phyloP scores from a whole-genome alignment of 1,284 basidiomycete species.

The Cutaneotrichosporon mucoides region DNA sequence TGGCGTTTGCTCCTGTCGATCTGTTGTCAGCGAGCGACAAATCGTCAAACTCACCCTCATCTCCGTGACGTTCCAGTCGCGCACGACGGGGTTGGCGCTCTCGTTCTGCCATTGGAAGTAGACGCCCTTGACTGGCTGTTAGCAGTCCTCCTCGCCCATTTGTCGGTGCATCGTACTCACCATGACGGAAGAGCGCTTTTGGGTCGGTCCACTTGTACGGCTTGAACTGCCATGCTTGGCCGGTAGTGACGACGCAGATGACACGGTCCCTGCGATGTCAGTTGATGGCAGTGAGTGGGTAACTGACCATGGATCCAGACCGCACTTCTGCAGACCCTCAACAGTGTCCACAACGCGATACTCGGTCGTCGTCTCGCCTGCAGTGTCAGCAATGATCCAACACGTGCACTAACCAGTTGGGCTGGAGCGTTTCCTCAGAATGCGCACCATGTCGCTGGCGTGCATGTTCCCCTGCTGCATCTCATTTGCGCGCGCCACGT shows the following conservation, averaged over 20 bases:
- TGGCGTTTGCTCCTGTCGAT: conserved; percentile 86
- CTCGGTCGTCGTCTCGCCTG: conserved; percentile 49
- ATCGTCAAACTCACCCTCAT: conserved; percentile 61
- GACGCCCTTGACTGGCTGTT: conserved; percentile 72
- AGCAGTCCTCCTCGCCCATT: conserved; percentile 1
- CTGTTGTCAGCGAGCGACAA: conserved; percentile 49
- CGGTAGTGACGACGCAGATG: conserved; percentile 93
- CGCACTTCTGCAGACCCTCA: conserved; percentile 87
- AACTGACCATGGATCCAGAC: conserved; percentile 73
- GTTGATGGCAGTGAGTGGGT: not conserved
- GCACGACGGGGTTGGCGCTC: conserved; percentile 77
- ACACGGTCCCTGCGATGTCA: conserved; percentile 66
- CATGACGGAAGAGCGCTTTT: conserved; percentile 83
- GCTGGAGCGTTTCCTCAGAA: conserved; percentile 67
- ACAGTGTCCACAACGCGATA: conserved; percentile 88
- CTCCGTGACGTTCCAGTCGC: conserved; percentile 95
- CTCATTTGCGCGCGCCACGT: conserved; percentile 58
- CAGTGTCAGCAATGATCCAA: not conserved
- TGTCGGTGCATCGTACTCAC: conserved; percentile 49
- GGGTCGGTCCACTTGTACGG: conserved; percentile 96
- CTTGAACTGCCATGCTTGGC: conserved; percentile 96
- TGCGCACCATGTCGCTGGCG: conserved; percentile 76
- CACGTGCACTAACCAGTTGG: conserved; percentile 17
- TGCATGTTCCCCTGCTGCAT: conserved; percentile 63
- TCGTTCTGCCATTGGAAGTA: conserved; percentile 92